Evolutionary conservation across 305 asterid genomes (phyloP), one percentile per base, ranked within the genome.

Genomic region (Ajuga reptans): DNA sequence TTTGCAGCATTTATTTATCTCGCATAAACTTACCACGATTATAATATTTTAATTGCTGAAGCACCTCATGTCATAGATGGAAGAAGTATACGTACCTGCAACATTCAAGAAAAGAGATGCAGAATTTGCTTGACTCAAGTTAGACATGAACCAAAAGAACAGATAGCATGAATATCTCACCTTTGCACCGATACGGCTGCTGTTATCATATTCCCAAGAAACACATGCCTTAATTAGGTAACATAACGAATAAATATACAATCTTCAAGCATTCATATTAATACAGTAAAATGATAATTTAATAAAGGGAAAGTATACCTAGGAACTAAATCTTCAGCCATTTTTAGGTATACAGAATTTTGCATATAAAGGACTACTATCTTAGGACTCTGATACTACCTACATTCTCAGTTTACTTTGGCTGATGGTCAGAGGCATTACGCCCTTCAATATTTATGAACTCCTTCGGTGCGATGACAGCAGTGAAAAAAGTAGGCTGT

Each of bases 401-500:
- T 41, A 57, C 82, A 72, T 68, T 62, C 72, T 76, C 81, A 67
- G 66, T 82, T 67, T 81, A 59, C 75, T 66, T 66, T 63, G 71
- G 79, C 55, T 33, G 83, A 69, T 64, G 87, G 9, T 74, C 78
- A 55, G 77, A 66, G 68, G 75, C 57, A 73, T 47, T 74, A n/a
- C n/a, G n/a, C 58, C 51, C 69, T 62, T 75, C 83, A 64, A 80
- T 70, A 79, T 72, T 77, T 56, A 61, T 18, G 74, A 70, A 71
- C 50, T 82, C 96, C 58, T 77, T 72, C 4, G 85, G 75, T 45
- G 79, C 41, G 31, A 89, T 67, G 70, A 91, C 70, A 64, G 87
- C 85, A 57, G 80, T 79, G 75, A 88, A 86, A 83, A 94, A 88
- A 74, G 95, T 95, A 67, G 97, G 96, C 98, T 94, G 93, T 66